Conservation (phyloP, 2,329 filamentous ascomycete species). For the Hypomyces rosellus region DNA sequence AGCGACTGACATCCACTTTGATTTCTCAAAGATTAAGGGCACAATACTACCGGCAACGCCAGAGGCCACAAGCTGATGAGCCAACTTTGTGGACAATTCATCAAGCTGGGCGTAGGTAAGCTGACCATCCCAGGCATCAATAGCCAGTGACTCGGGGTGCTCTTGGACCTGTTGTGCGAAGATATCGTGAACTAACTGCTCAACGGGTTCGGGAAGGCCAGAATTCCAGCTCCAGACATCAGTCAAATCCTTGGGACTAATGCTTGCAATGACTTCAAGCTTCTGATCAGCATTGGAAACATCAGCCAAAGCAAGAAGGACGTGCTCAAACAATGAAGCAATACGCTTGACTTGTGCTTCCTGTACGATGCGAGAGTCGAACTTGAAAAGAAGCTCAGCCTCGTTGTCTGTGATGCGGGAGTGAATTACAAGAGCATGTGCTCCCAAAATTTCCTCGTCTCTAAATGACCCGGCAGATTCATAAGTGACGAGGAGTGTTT, state of each 20-base stretch:
- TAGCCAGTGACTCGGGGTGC: not conserved
- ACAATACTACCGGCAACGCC: not conserved
- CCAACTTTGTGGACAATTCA: not conserved
- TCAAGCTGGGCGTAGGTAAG: slow-evolving; percentile 10
- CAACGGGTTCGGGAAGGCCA: slow-evolving; percentile 1
- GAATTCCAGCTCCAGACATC: not conserved
- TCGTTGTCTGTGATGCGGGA: no score
- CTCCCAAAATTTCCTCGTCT: no score
- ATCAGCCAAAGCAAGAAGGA: no score
- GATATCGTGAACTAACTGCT: slow-evolving; percentile 2
- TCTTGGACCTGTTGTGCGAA: slow-evolving; percentile 22
- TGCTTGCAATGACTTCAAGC: no score
- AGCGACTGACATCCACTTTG: slow-evolving; percentile 14
- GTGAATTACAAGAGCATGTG: no score
- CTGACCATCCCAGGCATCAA: slow-evolving; percentile 6
- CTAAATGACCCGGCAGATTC: not conserved
- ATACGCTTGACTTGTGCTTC: no score
- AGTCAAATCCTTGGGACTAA: not conserved
- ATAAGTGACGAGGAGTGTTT: no score
- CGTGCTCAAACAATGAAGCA: no score
- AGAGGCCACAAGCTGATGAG: not conserved
- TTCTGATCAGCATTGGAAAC: no score
- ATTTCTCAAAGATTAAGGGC: slow-evolving; percentile 14
- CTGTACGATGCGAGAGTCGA: no score
- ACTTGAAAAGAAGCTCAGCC: no score